Base-by-base conservation (phyloP, 179 eudicot genomes). In the Actinidia chinensis region DNA sequence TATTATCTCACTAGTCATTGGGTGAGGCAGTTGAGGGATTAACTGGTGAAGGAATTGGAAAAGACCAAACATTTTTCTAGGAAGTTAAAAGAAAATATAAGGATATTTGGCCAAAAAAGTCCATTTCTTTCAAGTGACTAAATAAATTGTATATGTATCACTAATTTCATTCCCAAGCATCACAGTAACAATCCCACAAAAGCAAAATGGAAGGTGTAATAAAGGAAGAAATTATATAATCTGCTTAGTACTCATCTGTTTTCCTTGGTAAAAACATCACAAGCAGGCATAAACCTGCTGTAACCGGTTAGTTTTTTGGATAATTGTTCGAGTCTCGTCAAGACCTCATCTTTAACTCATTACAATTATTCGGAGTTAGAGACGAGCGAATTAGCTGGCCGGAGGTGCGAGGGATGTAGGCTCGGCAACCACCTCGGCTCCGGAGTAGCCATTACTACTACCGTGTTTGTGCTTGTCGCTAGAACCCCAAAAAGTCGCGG, bases 371-470 rank as follows among this genome's bases (percentile, higher is more conserved):
- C 2, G 33, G 33, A 28, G 40, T 79, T 28, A 1, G 61, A 42
- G 33, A 9, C 22, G 0, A 14, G 44, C 10, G 18, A 42, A 33
- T 80, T 64, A 79, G 74, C 65, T 76, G 73, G 72, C 83, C 52
- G 84, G 79, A 6, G 80, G 51, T 68, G 76, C 74, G 56, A 79
- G 59, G 40, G 72, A 22, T 25, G 78, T 73, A 20, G 91, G 91
- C 73, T 94, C 94, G 0, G 97, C 90, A 75, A 80, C 88, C 51
- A 89, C 91, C 76, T 88, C 98, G 64, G 92, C 88, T 65, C 80
- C 85, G 25, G 83, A 65, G 76, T 80, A 82, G 20, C 87, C 86
- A 33, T 76, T 82, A 20, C 67, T 8, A 65, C 33, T 18, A 65
- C 28, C 65, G 10, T 55, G 68, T 8, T 74, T 83, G 54, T 70